Percentiles rank a stretch among this genome's conserved stretches.
phyloP scores from a whole-genome alignment of 2,329 filamentous ascomycete genomes.

The Fusarium virguliforme region DNA sequence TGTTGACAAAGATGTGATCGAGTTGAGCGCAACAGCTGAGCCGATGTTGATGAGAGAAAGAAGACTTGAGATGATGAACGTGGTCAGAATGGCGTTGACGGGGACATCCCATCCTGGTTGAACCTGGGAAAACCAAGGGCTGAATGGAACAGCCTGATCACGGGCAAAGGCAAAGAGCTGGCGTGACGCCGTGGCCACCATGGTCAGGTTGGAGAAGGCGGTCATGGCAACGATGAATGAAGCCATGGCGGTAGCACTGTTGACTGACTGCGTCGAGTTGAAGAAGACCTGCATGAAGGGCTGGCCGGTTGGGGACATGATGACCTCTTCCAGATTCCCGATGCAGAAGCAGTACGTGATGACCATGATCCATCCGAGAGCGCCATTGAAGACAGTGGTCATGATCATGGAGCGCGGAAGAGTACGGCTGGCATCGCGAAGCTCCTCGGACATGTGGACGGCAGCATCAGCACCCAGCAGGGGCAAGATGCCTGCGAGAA shows the following conservation, averaged over 20 bases:
- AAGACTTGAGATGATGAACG: conserved; percentile 41
- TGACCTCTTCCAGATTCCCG: conserved; percentile 41
- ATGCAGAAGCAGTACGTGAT: conserved; percentile 47
- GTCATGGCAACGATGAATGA: conserved; percentile 47
- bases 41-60: conserved; percentile 46
- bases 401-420: conserved; percentile 42
- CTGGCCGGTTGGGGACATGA: conserved; percentile 38
- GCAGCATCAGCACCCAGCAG: conserved; percentile 45
- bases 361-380: conserved; percentile 47
- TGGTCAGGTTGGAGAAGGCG: conserved; percentile 43
- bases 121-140: conserved; percentile 43
- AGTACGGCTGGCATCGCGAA: conserved; percentile 42
- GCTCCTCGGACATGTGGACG: conserved; percentile 46
- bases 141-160: conserved; percentile 46
- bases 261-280: conserved; percentile 41
- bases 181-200: conserved; percentile 45
- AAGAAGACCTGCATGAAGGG: conserved; percentile 48
- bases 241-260: conserved; percentile 41
- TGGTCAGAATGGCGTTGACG: conserved; percentile 41
- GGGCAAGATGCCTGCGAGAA: conserved; percentile 42
- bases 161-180: conserved; percentile 45
- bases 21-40: conserved; percentile 40
- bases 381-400: conserved; percentile 43
- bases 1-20: conserved; percentile 42
- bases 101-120: conserved; percentile 40